Evolutionary conservation across 495 filamentous ascomycete species (phyloP), one percentile per base, ranked within the genome.

Genomic region (Penicillium salamii): DNA sequence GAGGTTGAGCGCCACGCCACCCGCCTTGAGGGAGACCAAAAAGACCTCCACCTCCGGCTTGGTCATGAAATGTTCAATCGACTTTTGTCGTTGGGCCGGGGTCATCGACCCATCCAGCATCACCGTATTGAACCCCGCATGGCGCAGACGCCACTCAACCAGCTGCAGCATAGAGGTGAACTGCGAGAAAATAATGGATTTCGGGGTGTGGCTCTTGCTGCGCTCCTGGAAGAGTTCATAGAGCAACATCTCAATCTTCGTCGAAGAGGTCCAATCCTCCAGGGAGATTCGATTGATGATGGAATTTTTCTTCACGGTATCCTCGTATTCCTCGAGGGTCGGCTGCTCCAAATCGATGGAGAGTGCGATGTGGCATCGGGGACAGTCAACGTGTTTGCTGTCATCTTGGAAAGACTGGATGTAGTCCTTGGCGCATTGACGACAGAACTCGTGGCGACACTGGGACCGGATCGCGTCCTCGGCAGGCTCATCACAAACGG

Each of bases 231-330:
- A 90, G 1, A 98, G 81, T 53, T 97, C 91, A 54, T 96, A 92
- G 12, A 97, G 84, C 11, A 97, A 79, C 61, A 91, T 85, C 74
- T 98, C 93, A 54, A 98, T 98, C 72, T 98, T 98, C 36, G 92
- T 95, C 3, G 90, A 96, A 1, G 89, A 95, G 1, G 89, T 95
- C 93, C 93, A 98, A 55, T 95, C 84, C 54, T 91, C 88, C 92
- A 97, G 96, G 60, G 89, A 85, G 62, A 97, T 97, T 33, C 93
- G 87, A 66, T 96, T 96, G 74, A 96, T 95, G 67, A 98, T 97
- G 8, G 89, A 93, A 5, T 81, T 88, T 65, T 95, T 95, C 79
- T 96, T 96, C 23, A 96, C 81, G 20, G 79, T 62, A 14, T 81
- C 78, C 59, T 88, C 85, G 47, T 95, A 88, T 67, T 95, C 89